These are phyloP conservation scores for Blastobotrys americana DNA, from an alignment of 805 yeast species.

Conservation along the genomic window DNA sequence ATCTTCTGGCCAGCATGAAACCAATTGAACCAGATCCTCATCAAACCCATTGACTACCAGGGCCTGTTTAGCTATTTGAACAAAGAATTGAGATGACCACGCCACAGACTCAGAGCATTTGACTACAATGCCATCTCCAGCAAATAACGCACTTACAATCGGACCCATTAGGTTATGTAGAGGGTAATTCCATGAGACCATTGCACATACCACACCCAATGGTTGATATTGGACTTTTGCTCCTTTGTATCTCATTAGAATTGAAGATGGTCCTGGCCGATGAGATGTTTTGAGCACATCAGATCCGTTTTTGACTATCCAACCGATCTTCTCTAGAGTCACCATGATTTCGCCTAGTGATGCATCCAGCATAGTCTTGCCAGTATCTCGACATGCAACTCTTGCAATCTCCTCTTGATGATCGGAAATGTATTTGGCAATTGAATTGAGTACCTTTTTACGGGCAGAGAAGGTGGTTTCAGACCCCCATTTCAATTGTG, in stretches of 20 bases:
- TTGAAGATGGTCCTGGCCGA: slow-evolving; percentile 81
- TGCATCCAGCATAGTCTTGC: slow-evolving; percentile 93
- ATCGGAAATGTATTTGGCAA: slow-evolving; percentile 62
- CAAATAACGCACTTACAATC: slow-evolving; percentile 74
- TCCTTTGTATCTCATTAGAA: slow-evolving; percentile 80
- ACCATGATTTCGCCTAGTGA: slow-evolving; percentile 87
- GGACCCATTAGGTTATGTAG: slow-evolving; percentile 94
- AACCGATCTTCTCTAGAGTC: slow-evolving; percentile 83
- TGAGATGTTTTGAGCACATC: slow-evolving; percentile 57
- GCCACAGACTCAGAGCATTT: slow-evolving; percentile 95
- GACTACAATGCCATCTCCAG: slow-evolving; percentile 86
- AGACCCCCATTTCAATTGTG: slow-evolving; percentile 45
- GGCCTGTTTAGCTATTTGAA: slow-evolving; percentile 63
- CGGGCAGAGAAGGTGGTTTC: slow-evolving; percentile 56
- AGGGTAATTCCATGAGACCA: slow-evolving; percentile 97
- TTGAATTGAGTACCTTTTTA: slow-evolving; percentile 60
- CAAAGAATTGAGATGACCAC: slow-evolving; percentile 84
- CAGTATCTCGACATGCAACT: slow-evolving; percentile 93
- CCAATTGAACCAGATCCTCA: slow-evolving; percentile 78
- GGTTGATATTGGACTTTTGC: slow-evolving; percentile 96
- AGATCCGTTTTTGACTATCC: slow-evolving; percentile 85
- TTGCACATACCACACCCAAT: slow-evolving; percentile 77
- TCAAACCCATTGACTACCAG: slow-evolving; percentile 67
- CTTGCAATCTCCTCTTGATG: slow-evolving; percentile 84
- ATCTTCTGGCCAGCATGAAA: slow-evolving; percentile 81